These are phyloP conservation scores for Colletotrichum plurivorum DNA, from an alignment of 2,329 filamentous ascomycete genomes.

Conservation along the genomic window DNA sequence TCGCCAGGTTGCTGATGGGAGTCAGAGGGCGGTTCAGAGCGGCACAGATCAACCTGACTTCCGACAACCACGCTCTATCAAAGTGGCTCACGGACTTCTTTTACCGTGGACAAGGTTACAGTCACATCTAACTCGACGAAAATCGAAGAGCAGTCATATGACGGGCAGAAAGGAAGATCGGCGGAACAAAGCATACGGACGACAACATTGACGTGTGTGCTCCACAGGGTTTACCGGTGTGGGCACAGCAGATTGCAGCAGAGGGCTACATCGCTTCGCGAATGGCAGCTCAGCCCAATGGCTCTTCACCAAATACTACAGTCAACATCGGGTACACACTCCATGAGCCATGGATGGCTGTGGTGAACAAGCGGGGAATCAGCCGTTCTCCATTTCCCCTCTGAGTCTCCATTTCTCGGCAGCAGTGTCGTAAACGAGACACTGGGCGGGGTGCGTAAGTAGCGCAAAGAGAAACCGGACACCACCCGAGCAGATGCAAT, in stretches of 20 bases:
- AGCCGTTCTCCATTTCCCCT: slow-evolving; percentile 21
- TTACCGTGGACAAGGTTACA: neutral
- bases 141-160: neutral
- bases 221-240: slow-evolving; percentile 24
- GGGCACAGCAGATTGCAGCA: slow-evolving; percentile 26
- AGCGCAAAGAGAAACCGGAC: slow-evolving; percentile 7
- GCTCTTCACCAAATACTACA: slow-evolving; percentile 3
- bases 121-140: neutral
- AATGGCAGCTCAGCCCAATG: slow-evolving; percentile 38
- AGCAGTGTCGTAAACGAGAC: slow-evolving; percentile 12
- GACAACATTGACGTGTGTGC: slow-evolving; percentile 20
- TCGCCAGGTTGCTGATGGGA: slow-evolving; percentile 20
- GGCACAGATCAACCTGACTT: slow-evolving; percentile 9
- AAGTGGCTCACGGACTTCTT: neutral
- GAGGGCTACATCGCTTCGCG: slow-evolving; percentile 38
- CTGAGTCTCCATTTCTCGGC: slow-evolving; percentile 8
- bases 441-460: neutral
- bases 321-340: no score
- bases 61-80: neutral
- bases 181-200: slow-evolving; percentile 13
- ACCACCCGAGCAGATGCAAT: neutral
- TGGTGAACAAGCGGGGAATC: slow-evolving; percentile 20
- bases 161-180: slow-evolving; percentile 21
- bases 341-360: neutral
- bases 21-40: slow-evolving; percentile 8